Evolutionary conservation across 2,329 filamentous ascomycete genomes (phyloP), one percentile per base, ranked within the genome.

Genomic region (Colletotrichum theobromicola): DNA sequence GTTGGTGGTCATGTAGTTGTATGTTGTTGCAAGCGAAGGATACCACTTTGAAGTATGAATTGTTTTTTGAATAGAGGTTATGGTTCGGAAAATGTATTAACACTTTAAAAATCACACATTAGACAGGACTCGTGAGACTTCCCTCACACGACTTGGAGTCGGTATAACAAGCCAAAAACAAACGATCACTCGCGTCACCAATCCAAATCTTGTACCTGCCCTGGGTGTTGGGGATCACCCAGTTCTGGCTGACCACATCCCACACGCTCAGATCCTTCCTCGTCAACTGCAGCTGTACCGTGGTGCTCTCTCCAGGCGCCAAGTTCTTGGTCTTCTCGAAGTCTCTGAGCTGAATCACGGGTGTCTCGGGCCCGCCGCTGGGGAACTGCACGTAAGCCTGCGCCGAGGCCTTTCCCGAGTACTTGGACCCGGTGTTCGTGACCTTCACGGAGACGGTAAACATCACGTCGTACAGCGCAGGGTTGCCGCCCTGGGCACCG

Each of bases 231-330:
- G 85, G 85, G 10, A 88, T 81, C 2, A 91, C 87, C 94, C 94
- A 95, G 77, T 95, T 94, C 84, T 94, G 93, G 53, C 84, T 81
- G 7, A 85, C 82, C 0, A 91, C 88, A 80, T 94, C 93, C 94
- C 94, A 95, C 60, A 94, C 93, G 77, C 93, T 94, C 70, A 95
- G 71, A 80, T 95, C 94, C 78, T 93, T 90, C 71, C 94, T 88
- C 8, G 89, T 94, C 70, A 95, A 78, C 1, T 85, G 83, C 78
- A 95, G 87, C 24, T 87, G 85, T 0, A 95, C 88, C 0, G 83
- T 87, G 71, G 83, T 82, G 5, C 82, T 88, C 79, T 91, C 85
- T 0, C 90, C 91, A 0, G 88, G 86, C 5, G 87, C 84, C 18
- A 95, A 82, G 30, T 84, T 81, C 15, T 75, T 69, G 4, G 94